These are phyloP conservation scores for Bonia amplexicaulis DNA, from an alignment of 176 grass and related monocot genomes.

Conservation along the genomic window DNA sequence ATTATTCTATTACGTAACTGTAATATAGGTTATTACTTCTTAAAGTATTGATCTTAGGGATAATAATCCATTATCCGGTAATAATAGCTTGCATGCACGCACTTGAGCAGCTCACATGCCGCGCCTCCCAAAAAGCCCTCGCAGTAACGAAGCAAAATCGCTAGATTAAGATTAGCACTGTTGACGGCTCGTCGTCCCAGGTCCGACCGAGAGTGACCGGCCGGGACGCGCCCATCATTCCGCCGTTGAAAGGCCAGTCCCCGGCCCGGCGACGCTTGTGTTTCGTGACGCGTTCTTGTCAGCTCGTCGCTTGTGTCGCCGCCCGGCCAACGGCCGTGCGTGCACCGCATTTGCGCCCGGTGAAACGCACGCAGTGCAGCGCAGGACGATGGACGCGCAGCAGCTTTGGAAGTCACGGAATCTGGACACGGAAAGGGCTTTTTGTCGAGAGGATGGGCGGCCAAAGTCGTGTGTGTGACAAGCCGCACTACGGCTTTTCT, in stretches of 20 bases:
- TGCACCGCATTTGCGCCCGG: background rate
- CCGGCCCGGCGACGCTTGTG: background rate
- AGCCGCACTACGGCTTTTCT: background rate
- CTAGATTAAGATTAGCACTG: background rate
- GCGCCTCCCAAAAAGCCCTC: background rate
- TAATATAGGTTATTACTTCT: too few relatives aligned
- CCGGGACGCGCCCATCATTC: conserved; percentile 20
- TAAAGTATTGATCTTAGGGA: too few relatives aligned
- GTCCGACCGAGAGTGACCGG: background rate
- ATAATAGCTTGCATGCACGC: background rate
- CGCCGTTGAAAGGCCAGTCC: conserved; percentile 6
- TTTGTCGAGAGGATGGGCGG: background rate
- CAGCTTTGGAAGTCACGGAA: background rate
- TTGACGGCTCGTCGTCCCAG: background rate
- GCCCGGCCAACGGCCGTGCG: background rate
- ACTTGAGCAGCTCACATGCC: background rate
- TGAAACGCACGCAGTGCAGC: background rate
- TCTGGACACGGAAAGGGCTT: background rate
- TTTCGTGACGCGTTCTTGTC: background rate
- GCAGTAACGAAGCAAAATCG: background rate
- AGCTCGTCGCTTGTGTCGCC: background rate
- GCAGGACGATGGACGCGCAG: background rate
- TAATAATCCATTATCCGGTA: too few relatives aligned
- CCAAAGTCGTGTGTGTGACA: background rate
- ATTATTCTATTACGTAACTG: too few relatives aligned